Base-by-base conservation (phyloP, 345 rosid species). In the Pugionium cornutum region DNA sequence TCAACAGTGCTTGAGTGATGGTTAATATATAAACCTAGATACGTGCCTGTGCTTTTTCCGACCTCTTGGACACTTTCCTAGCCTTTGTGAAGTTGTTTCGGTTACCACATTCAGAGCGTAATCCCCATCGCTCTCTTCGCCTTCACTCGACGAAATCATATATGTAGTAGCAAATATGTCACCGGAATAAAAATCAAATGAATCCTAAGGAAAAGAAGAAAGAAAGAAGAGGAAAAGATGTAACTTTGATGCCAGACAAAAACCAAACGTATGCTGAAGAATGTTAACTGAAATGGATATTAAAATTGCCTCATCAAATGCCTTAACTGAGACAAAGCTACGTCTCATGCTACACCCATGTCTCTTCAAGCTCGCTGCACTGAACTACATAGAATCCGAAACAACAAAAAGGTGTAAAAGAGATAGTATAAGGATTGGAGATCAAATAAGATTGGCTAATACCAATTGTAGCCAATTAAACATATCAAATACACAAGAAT, bases 121-220 rank as follows among this genome's bases (percentile, higher is more conserved):
- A 6, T 92, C 97, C 1, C 81, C 87, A 53, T 92, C 97, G 56
- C 90, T 86, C 33, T 83, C 91, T 64, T 89, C 97, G 37, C 88
- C 89, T 41, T 89, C 97, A 53, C 98, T 92, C 5, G 94, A 89
- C 1, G 90, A 92, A 58, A 79, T 36, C 3, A 77, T 2, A 47
- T 80, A 80, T 0, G 72, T 77, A 58, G 77, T 84, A 39, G 69
- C 79, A 84, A 86, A 80, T 30, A 78, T 74, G 72, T 83, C 89
- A 51, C 76, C 40, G 7, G 83, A 63, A 25, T 79, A 59, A 28
- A 64, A 18, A 55, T 66, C 81, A 65, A 64, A 64, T 0, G 79
- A 75, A 67, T 84, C 89, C 88, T 81, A 55, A 2, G n/a, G 31
- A 46, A 40, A 5, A 37, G 2, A 3, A 56, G 56, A 47, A 11